Evolutionary conservation across 176 grass and related monocot genomes (phyloP).

Genomic region (Ensete ventricosum): DNA sequence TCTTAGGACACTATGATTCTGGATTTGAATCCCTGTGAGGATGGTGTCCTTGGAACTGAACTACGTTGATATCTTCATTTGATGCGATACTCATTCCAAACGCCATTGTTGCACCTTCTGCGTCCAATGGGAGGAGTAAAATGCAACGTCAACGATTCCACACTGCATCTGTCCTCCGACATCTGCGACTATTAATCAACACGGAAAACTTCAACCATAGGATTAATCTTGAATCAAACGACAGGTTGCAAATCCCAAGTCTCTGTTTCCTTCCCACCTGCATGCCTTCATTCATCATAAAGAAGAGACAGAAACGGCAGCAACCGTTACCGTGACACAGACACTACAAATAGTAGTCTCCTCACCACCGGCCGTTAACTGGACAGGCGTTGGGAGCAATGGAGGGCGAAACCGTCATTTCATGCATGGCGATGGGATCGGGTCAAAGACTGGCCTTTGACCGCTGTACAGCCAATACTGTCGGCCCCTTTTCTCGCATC

Average conservation of each 20-base stretch:
- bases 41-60: too few species aligned
- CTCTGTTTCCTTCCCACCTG: background rate
- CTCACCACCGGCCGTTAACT: background rate
- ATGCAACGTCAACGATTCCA: too few species aligned
- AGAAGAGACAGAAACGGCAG: background rate
- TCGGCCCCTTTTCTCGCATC: background rate
- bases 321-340: background rate
- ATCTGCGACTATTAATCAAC: background rate
- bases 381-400: background rate
- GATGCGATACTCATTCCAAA: too few species aligned
- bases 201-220: too few species aligned
- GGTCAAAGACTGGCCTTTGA: slow-evolving; percentile 1
- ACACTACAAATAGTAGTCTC: too few species aligned
- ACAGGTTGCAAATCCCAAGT: background rate
- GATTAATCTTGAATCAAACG: background rate
- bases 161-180: too few species aligned
- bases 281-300: background rate
- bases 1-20: too few species aligned
- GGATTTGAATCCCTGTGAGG: too few species aligned
- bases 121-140: too few species aligned
- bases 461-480: background rate
- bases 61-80: too few species aligned
- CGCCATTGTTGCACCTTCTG: too few species aligned
- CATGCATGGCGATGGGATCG: background rate
- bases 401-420: slow-evolving; percentile 8